Evolutionary conservation across 495 filamentous ascomycete species (phyloP).

Genomic region (Penicillium robsamsonii): DNA sequence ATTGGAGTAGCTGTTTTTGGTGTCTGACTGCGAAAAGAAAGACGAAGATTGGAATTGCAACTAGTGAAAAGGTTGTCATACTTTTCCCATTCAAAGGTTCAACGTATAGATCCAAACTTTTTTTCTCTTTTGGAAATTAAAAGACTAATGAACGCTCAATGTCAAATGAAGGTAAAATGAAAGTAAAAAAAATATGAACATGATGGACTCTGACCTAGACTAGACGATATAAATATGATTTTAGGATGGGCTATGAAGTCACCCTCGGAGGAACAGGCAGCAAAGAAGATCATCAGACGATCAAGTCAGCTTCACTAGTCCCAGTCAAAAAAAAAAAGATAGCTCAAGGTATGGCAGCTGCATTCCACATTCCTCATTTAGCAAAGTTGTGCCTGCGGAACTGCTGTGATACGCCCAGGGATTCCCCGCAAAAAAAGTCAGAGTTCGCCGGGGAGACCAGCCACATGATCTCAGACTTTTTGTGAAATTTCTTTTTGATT

Average conservation of each 20-base stretch:
- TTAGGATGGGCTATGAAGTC: conserved; percentile 14
- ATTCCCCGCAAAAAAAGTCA: conserved; percentile 33
- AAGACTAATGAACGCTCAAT: conserved; percentile 2
- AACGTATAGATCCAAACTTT: not conserved
- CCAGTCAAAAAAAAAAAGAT: conserved; percentile 17
- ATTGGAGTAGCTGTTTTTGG: conserved; percentile 32
- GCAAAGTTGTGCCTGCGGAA: conserved; percentile 18
- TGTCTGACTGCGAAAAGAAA: conserved; percentile 45
- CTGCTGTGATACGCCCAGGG: conserved; percentile 32
- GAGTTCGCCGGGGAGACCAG: conserved; percentile 13
- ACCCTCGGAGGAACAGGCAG: conserved; percentile 15
- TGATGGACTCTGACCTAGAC: conserved; percentile 12
- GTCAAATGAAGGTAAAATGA: conserved; percentile 13
- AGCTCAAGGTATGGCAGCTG: conserved; percentile 15
- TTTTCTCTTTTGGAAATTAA: not conserved
- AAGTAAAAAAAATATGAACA: conserved; percentile 17
- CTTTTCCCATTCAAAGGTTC: conserved; percentile 21
- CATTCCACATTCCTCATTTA: conserved; percentile 30
- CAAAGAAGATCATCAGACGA: conserved; percentile 13
- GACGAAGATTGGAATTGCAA: conserved; percentile 37
- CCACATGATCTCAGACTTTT: conserved; percentile 11
- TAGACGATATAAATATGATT: conserved; percentile 16
- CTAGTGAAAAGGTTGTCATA: conserved; percentile 38
- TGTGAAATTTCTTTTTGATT: not conserved
- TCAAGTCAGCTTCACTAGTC: conserved; percentile 20